phyloP scores from a whole-genome alignment of 1,284 basidiomycete species.

The Cystobasidiaceae sp. region DNA sequence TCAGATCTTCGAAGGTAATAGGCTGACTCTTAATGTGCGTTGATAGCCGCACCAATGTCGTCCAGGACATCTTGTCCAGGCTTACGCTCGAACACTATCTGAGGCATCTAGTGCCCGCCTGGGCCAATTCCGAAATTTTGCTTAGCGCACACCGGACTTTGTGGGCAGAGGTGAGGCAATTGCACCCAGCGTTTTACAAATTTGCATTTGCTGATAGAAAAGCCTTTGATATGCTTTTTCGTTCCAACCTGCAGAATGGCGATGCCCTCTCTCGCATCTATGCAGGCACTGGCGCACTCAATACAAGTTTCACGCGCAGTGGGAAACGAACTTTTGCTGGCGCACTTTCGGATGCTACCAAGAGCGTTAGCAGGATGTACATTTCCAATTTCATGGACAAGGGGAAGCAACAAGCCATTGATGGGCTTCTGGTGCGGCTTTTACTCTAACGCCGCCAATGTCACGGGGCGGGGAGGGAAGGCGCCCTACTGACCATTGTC shows the following conservation, averaged over 20 bases:
- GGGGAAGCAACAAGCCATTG: slow-evolving; percentile 87
- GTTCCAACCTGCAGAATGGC: no score
- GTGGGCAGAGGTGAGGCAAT: slow-evolving; percentile 79
- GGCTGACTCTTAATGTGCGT: no score
- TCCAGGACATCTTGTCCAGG: slow-evolving; percentile 80
- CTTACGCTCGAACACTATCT: slow-evolving; percentile 59
- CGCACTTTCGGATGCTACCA: slow-evolving; percentile 89
- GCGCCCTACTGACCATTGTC: no score
- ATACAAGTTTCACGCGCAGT: slow-evolving; percentile 88
- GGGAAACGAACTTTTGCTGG: slow-evolving; percentile 89
- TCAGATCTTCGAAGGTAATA: not conserved
- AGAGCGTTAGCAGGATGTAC: slow-evolving; percentile 85
- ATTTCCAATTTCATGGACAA: slow-evolving; percentile 99
- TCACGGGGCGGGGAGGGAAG: no score
- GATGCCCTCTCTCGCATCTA: slow-evolving; percentile 62
- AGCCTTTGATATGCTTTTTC: no score
- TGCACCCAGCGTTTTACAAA: no score
- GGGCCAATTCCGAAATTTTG: slow-evolving; percentile 54
- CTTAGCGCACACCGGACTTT: slow-evolving; percentile 86
- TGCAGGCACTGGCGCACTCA: slow-evolving; percentile 92
- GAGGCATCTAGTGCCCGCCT: slow-evolving; percentile 29
- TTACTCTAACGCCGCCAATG: not conserved
- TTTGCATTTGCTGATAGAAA: no score
- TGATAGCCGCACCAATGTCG: slow-evolving; percentile 87
- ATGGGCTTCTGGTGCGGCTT: slow-evolving; percentile 74